Evolutionary conservation across 2,329 filamentous ascomycete genomes (phyloP).

Genomic region (Paecilomyces variotii): DNA sequence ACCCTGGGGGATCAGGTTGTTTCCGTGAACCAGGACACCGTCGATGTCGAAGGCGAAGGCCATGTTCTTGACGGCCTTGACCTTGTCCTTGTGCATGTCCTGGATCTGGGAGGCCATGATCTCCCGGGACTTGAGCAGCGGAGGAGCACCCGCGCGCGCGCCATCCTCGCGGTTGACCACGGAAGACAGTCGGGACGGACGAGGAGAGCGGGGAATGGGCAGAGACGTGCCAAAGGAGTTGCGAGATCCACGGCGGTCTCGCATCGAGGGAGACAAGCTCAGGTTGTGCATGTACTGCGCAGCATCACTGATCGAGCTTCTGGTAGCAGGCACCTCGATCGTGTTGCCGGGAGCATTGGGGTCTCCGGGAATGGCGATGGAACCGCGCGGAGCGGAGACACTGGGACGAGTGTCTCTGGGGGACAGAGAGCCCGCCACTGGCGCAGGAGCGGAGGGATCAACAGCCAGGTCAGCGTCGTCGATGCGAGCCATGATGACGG

Average conservation of each 20-base stretch:
- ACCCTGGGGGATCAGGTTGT: slow-evolving; percentile 61
- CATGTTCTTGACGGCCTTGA: slow-evolving; percentile 66
- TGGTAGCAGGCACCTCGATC: slow-evolving; percentile 62
- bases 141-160: slow-evolving; percentile 37
- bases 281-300: slow-evolving; percentile 65
- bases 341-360: slow-evolving; percentile 38
- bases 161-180: slow-evolving; percentile 43
- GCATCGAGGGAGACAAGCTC: slow-evolving; percentile 59
- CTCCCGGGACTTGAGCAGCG: slow-evolving; percentile 55
- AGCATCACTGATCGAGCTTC: slow-evolving; percentile 61
- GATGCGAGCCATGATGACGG: slow-evolving; percentile 50
- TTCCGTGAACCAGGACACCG: slow-evolving; percentile 66
- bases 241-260: slow-evolving; percentile 59
- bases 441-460: slow-evolving; percentile 17
- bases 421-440: slow-evolving; percentile 12
- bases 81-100: slow-evolving; percentile 58
- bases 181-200: slow-evolving; percentile 59
- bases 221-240: slow-evolving; percentile 69
- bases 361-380: slow-evolving; percentile 37
- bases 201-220: slow-evolving; percentile 63
- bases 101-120: slow-evolving; percentile 64
- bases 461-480: slow-evolving; percentile 50
- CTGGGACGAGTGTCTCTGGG: slow-evolving; percentile 19
- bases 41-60: slow-evolving; percentile 65
- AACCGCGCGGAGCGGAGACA: slow-evolving; percentile 9